Base-by-base conservation (phyloP, 192 early-diverging fungal genomes). In the Phlyctochytrium planicorne region DNA sequence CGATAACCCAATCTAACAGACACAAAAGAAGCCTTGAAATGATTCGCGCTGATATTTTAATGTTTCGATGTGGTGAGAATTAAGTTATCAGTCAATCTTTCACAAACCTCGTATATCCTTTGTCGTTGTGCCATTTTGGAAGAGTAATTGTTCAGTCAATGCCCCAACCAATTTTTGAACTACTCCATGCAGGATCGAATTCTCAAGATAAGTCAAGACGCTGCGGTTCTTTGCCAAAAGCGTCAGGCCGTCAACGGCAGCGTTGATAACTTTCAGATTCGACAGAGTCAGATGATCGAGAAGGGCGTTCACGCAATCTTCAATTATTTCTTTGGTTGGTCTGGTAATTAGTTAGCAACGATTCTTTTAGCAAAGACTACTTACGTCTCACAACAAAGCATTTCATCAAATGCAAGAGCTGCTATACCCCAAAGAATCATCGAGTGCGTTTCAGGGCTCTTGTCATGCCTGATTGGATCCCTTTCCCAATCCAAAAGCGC, bases 1-100 rank as follows among this genome's bases (percentile, higher is more conserved):
- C 76, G 86, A 93, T 91, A n/a, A 93, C 37, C 93, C 91, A 94
- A 34, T 89, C 85, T 1, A 83, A 69, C 4, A 93, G 59, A 63
- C 90, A 89, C 27, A 82, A 80, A 37, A 92, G 87, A 17, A 93
- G 72, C 20, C 82, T 74, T 1, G 87, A 79, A n/a, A 91, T 78
- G 29, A 89, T 53, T 55, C 12, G 37, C 31, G 30, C 31, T 78
- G 12, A 31, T 32, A 23, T 1, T 31, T 23, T 61, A n/a, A 53
- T 47, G 23, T 23, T 34, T 59, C 56, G 71, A 68, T 66, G 77
- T 74, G 40, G 20, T 47, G 40, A 47, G 6, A 47, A 47, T 47
- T n/a, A n/a, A n/a, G n/a, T n/a, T n/a, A n/a, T n/a, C n/a, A n/a
- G n/a, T n/a, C n/a, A n/a, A n/a, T n/a, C n/a, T n/a, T n/a, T n/a